A percentile compares a stretch with the other conserved stretches of the same genome.
Conservation (phyloP, 176 grass and related monocot species). For the Phragmites australis region DNA sequence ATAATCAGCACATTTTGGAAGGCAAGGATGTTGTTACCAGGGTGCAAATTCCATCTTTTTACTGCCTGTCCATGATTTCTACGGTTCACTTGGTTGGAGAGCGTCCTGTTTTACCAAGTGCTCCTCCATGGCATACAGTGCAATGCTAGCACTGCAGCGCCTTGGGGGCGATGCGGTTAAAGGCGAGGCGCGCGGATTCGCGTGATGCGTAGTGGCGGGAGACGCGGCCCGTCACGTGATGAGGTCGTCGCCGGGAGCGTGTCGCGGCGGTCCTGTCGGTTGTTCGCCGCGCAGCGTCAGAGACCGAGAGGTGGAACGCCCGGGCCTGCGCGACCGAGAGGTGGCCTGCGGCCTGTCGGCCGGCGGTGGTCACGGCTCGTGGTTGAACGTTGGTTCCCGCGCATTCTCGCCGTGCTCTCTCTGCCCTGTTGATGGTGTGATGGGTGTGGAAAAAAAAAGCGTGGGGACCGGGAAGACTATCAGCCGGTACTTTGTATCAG, state of each 20-base stretch:
- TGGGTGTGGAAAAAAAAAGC: neutral
- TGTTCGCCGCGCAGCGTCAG: slow-evolving; percentile 28
- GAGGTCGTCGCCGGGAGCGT: neutral
- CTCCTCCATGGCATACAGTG: neutral
- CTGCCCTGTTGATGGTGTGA: neutral
- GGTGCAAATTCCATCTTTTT: neutral
- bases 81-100: neutral
- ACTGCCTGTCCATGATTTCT: neutral
- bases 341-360: too few species aligned
- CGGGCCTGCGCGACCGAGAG: too few species aligned
- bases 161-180: slow-evolving; percentile 9
- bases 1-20: neutral
- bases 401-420: neutral
- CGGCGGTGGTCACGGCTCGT: too few species aligned
- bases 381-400: slow-evolving; percentile 30
- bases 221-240: slow-evolving; percentile 19
- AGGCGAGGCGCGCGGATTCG: slow-evolving; percentile 7
- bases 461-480: too few species aligned
- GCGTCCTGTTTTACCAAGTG: neutral
- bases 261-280: slow-evolving; percentile 26
- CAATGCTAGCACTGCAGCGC: neutral
- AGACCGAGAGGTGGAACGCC: too few species aligned
- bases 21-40: neutral
- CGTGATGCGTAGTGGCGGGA: slow-evolving; percentile 24
- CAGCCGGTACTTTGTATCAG: neutral